phyloP scores from a whole-genome alignment of 2,329 filamentous ascomycete species.

The Beauveria pseudobassiana region DNA sequence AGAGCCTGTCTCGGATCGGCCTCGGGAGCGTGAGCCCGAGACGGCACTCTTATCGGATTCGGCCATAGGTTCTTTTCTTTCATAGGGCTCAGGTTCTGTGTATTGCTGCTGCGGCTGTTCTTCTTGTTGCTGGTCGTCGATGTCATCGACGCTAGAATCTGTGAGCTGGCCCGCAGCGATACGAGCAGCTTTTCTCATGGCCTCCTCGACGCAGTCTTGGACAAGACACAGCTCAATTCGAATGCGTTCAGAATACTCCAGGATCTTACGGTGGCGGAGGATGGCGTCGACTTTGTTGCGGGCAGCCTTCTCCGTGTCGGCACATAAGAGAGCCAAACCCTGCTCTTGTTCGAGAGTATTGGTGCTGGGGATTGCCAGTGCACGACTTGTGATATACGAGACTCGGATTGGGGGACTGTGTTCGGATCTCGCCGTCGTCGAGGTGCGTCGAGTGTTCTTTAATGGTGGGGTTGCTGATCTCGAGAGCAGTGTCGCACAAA shows the following conservation, averaged over 20 bases:
- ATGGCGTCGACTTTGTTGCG: conserved; percentile 89
- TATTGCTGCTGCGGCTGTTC: conserved; percentile 6
- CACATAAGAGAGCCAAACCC: conserved; percentile 77
- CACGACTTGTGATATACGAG: conserved; percentile 83
- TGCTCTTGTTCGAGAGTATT: conserved; percentile 91
- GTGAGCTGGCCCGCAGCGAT: conserved; percentile 80
- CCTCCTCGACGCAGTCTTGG: conserved; percentile 90
- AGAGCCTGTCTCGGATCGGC: conserved; percentile 38
- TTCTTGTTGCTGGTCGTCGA: conserved; percentile 20
- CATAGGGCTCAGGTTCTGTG: not conserved
- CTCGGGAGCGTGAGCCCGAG: conserved; percentile 7
- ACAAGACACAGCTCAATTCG: conserved; percentile 89
- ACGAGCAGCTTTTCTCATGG: conserved; percentile 78
- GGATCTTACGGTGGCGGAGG: conserved; percentile 80
- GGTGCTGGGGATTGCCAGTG: conserved; percentile 92
- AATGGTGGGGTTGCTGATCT: conserved; percentile 89
- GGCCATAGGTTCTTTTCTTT: conserved; percentile 23
- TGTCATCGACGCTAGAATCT: conserved; percentile 60
- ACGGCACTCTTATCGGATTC: conserved; percentile 18
- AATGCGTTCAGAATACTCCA: conserved; percentile 94
- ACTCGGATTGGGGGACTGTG: conserved; percentile 92
- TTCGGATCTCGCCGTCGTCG: conserved; percentile 65
- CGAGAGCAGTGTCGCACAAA: conserved; percentile 88
- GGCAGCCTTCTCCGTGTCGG: conserved; percentile 79
- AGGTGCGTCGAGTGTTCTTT: conserved; percentile 67